These are phyloP conservation scores for Aspergillus aculeatus DNA, from an alignment of 2,329 filamentous ascomycete species.

Conservation along the genomic window DNA sequence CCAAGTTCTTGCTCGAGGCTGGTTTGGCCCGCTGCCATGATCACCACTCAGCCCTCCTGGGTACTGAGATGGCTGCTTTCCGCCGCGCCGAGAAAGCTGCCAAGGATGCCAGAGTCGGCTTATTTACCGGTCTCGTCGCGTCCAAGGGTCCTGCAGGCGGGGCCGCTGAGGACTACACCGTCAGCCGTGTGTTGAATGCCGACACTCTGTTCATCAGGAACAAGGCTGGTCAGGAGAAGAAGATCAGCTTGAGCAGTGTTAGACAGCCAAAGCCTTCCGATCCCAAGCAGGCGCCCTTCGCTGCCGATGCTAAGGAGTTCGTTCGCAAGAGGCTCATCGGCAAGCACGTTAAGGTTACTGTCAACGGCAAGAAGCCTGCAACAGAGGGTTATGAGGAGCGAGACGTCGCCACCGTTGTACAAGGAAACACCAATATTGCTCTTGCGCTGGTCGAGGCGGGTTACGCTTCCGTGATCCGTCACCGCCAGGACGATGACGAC, in stretches of 20 bases:
- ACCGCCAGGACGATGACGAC: conserved; percentile 92
- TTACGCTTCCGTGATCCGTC: conserved; percentile 89
- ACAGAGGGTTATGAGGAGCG: conserved; percentile 89
- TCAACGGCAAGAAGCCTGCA: conserved; percentile 88
- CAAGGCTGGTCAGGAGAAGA: conserved; percentile 82
- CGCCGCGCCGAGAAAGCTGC: conserved; percentile 84
- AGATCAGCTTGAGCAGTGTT: conserved; percentile 88
- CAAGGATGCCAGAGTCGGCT: conserved; percentile 69
- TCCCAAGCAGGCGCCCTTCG: conserved; percentile 81
- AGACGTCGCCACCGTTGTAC: conserved; percentile 84
- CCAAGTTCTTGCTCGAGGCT: conserved; percentile 82
- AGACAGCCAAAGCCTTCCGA: conserved; percentile 89
- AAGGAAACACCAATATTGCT: conserved; percentile 83
- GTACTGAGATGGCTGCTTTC: conserved; percentile 79
- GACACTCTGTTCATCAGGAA: conserved; percentile 85
- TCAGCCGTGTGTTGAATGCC: conserved; percentile 80
- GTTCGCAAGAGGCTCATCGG: conserved; percentile 90
- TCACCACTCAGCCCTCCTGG: conserved; percentile 90
- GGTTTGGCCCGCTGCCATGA: conserved; percentile 92
- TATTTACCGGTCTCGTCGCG: conserved; percentile 78
- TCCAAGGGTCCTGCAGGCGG: conserved; percentile 59
- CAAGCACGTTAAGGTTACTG: conserved; percentile 85
- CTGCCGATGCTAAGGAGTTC: conserved; percentile 93
- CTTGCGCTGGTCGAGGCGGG: conserved; percentile 85
- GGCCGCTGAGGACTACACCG: conserved; percentile 72